phyloP scores from a whole-genome alignment of 1,139 yeast genomes.

The Suhomyces panamericanus region DNA sequence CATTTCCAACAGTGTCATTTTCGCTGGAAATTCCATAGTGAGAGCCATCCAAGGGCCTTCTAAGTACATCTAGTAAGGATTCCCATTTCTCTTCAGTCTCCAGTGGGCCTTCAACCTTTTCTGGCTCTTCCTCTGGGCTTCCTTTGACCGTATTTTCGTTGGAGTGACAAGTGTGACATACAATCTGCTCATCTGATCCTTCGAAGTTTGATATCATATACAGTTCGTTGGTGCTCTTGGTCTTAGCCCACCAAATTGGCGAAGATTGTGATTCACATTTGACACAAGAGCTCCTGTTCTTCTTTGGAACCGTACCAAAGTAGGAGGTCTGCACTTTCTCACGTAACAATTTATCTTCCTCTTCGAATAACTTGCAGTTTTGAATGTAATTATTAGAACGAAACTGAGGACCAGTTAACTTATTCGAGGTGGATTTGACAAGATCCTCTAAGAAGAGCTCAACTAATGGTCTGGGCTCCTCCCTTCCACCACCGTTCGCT shows the following conservation, averaged over 20 bases:
- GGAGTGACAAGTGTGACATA: constrained; percentile 40
- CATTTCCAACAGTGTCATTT: constrained; percentile 26
- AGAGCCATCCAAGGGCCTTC: constrained; percentile 35
- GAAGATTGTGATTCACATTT: constrained; percentile 30
- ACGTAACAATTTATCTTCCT: constrained; percentile 14
- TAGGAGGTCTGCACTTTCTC: constrained; percentile 13
- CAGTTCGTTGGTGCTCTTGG: constrained; percentile 1
- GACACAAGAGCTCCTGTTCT: constrained; percentile 17
- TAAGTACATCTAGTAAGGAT: constrained; percentile 24
- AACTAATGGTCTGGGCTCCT: constrained; percentile 37
- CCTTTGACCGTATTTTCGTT: constrained; percentile 12
- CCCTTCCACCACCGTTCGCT: constrained; percentile 23
- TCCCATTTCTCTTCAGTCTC: constrained; percentile 12
- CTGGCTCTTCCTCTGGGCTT: background rate
- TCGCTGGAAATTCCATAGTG: constrained; percentile 34
- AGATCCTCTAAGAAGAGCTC: constrained; percentile 46
- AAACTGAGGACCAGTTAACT: constrained; percentile 35
- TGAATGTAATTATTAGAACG: constrained; percentile 33
- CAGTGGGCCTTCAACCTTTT: background rate
- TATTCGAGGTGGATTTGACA: constrained; percentile 20
- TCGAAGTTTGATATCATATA: constrained; percentile 11
- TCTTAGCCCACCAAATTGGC: constrained; percentile 43
- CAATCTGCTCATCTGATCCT: constrained; percentile 8
- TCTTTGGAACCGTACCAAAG: constrained; percentile 9
- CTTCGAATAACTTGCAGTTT: constrained; percentile 20